A percentile compares a stretch with the other conserved stretches of the same genome.
Conservation (phyloP, 345 rosid genomes). For the Isatis tinctoria region DNA sequence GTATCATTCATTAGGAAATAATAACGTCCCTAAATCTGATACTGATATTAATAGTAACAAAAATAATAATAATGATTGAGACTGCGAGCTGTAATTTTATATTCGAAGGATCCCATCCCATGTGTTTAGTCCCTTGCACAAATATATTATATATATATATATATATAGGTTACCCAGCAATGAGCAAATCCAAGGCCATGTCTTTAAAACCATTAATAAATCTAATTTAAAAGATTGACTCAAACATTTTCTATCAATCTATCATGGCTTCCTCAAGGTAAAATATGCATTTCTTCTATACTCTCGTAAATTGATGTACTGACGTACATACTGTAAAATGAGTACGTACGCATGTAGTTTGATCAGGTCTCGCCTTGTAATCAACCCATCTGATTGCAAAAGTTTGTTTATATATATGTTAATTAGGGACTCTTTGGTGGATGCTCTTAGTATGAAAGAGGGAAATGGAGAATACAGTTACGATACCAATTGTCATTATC, state of each 20-base stretch:
- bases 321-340: neutral
- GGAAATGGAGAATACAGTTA: neutral
- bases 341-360: neutral
- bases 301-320: neutral
- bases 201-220: neutral
- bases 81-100: no score
- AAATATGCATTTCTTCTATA: neutral
- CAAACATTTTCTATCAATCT: neutral
- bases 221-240: no score
- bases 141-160: no score
- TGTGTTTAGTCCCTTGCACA: no score
- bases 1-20: no score
- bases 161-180: neutral
- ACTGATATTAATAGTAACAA: no score
- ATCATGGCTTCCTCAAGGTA: neutral
- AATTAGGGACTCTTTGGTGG: neutral
- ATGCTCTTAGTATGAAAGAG: neutral
- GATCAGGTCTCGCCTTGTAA: neutral
- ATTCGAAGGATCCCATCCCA: no score
- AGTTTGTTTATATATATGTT: neutral
- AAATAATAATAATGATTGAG: no score
- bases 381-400: neutral
- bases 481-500: neutral
- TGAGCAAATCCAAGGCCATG: neutral
- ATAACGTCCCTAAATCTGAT: no score